A percentile compares a stretch with the other conserved stretches of the same genome.
Evolutionary conservation across 1,139 yeast species (phyloP).

Genomic region (Protomyces pachydermus): DNA sequence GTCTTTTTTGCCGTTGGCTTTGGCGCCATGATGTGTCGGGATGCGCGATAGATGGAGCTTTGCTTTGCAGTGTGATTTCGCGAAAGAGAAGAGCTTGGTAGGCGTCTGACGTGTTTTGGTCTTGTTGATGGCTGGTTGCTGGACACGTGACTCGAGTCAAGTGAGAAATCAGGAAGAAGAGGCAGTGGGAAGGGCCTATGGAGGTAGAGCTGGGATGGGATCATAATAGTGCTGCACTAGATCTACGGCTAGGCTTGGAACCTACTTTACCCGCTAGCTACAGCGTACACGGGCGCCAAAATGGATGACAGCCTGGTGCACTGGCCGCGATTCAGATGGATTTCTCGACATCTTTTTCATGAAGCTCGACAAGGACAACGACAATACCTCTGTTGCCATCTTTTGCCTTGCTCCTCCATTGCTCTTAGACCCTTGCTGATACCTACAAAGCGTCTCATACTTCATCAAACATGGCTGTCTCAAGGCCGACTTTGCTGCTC

Average conservation of each 20-base stretch:
- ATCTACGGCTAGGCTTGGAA: too few species aligned
- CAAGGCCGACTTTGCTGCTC: conserved; percentile 8
- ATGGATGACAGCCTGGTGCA: too few species aligned
- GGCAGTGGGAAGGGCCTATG: background rate
- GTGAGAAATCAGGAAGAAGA: background rate
- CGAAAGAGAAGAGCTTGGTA: background rate
- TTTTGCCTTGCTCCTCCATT: background rate
- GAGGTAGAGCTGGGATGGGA: too few species aligned
- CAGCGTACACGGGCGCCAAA: too few species aligned
- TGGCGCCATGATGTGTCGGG: conserved; percentile 7
- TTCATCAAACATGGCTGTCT: background rate
- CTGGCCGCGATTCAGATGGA: too few species aligned
- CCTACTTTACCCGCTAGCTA: too few species aligned
- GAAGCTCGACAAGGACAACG: too few species aligned
- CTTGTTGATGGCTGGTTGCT: background rate
- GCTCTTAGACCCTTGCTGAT: background rate
- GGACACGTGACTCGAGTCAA: background rate
- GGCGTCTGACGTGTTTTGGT: background rate
- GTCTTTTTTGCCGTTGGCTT: conserved; percentile 16
- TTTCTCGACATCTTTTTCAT: too few species aligned
- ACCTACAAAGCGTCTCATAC: background rate
- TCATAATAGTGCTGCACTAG: too few species aligned
- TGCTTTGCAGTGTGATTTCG: background rate
- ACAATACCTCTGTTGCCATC: background rate
- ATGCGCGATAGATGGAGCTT: background rate